Conservation (phyloP, 345 rosid species). For the Bruguiera sexangula region DNA sequence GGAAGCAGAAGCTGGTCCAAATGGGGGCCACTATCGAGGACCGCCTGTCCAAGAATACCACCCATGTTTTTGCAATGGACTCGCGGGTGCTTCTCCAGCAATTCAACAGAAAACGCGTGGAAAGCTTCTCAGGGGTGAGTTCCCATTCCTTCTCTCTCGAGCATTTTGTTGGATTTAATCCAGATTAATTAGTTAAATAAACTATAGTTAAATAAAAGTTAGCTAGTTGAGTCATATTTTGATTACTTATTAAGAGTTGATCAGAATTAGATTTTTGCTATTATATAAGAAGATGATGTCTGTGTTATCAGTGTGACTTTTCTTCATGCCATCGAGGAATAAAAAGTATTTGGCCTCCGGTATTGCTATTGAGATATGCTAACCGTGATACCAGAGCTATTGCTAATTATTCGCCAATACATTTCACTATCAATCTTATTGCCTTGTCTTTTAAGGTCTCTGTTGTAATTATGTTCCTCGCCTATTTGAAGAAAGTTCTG, state of each 20-base stretch:
- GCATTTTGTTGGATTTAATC: neutral
- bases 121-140: constrained; percentile 61
- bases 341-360: too few relatives aligned
- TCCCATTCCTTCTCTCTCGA: neutral
- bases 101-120: constrained; percentile 32
- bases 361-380: too few relatives aligned
- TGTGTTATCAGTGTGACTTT: too few relatives aligned
- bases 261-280: neutral
- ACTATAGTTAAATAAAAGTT: too few relatives aligned
- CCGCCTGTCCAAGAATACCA: constrained; percentile 50
- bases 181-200: too few relatives aligned
- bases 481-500: constrained; percentile 51
- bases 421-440: neutral
- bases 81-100: constrained; percentile 41
- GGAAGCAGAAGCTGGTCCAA: constrained; percentile 85
- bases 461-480: neutral
- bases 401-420: too few relatives aligned
- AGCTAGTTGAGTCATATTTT: too few relatives aligned
- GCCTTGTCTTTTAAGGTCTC: neutral
- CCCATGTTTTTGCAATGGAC: constrained; percentile 60
- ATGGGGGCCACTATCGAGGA: constrained; percentile 69
- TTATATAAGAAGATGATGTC: neutral
- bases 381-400: too few relatives aligned
- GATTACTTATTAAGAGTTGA: neutral
- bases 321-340: too few relatives aligned